Evolutionary conservation across 2,329 filamentous ascomycete genomes (phyloP).

Genomic region (Ascochyta fabae): DNA sequence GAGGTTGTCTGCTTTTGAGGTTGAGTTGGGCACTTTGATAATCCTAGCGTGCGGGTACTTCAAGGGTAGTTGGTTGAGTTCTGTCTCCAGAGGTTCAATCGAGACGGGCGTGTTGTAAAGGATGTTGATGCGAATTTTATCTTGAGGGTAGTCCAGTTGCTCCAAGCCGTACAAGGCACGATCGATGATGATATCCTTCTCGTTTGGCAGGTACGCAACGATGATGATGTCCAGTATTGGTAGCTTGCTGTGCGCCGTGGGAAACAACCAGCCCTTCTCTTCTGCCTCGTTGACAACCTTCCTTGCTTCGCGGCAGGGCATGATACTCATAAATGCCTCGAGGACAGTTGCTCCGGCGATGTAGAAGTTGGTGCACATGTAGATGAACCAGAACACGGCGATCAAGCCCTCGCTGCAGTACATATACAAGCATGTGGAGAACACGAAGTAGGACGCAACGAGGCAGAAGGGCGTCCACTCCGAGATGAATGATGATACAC

Average conservation of each 20-base stretch:
- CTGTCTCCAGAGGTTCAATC: slow-evolving; percentile 55
- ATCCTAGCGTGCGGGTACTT: slow-evolving; percentile 52
- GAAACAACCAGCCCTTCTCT: slow-evolving; percentile 51
- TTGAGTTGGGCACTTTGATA: slow-evolving; percentile 57
- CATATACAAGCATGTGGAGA: slow-evolving; percentile 53
- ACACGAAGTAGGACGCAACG: slow-evolving; percentile 51
- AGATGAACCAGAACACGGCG: slow-evolving; percentile 54
- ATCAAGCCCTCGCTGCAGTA: slow-evolving; percentile 47
- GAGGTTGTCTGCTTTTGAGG: slow-evolving; percentile 59
- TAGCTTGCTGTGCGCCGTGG: slow-evolving; percentile 51
- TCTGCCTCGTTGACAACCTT: slow-evolving; percentile 47
- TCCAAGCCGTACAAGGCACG: slow-evolving; percentile 56
- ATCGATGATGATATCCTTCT: slow-evolving; percentile 58
- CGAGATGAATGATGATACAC: slow-evolving; percentile 38
- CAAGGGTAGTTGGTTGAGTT: slow-evolving; percentile 48
- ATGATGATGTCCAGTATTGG: slow-evolving; percentile 56
- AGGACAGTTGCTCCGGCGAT: slow-evolving; percentile 53
- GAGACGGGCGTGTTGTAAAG: slow-evolving; percentile 58
- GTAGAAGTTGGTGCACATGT: slow-evolving; percentile 54
- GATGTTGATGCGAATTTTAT: slow-evolving; percentile 57
- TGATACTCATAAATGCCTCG: slow-evolving; percentile 51
- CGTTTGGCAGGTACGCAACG: slow-evolving; percentile 60
- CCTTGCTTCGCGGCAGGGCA: slow-evolving; percentile 46
- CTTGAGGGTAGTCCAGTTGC: slow-evolving; percentile 54
- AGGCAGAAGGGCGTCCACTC: slow-evolving; percentile 54